A percentile compares a stretch with the other conserved stretches of the same genome.
Conservation (phyloP, 228 moss, liverwort and hornwort species). For the Sphagnum fallax region DNA sequence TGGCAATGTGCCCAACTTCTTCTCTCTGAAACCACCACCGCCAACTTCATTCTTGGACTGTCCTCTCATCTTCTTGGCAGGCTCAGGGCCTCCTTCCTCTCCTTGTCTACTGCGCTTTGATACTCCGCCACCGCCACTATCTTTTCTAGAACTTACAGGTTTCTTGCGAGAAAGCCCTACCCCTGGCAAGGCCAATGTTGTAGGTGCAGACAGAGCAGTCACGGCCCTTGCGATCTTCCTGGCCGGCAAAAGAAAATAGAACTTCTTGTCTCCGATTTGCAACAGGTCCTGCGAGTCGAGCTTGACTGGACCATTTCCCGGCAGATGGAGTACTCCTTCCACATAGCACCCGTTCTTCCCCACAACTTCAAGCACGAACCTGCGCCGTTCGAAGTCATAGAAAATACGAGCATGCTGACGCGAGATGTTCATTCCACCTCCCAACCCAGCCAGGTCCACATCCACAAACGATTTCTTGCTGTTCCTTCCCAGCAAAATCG, state of each 20-base stretch:
- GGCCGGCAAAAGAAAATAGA: conserved; percentile 53
- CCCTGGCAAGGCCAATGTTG: conserved; percentile 22
- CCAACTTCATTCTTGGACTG: conserved; percentile 3
- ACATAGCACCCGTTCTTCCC: conserved; percentile 67
- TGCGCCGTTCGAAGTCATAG: conserved; percentile 45
- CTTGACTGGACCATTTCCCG: conserved; percentile 27
- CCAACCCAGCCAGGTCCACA: conserved; percentile 52
- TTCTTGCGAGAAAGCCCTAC: conserved; percentile 35
- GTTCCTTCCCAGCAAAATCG: conserved; percentile 48
- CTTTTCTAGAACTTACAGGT: conserved; percentile 29
- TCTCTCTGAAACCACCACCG: conserved; percentile 28
- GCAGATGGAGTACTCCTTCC: conserved; percentile 40
- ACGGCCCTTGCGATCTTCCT: conserved; percentile 29
- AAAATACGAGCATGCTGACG: conserved; percentile 52
- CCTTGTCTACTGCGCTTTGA: too few relatives aligned
- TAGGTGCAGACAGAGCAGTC: conserved; percentile 7
- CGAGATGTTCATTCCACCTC: conserved; percentile 60
- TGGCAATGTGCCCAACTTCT: conserved; percentile 38
- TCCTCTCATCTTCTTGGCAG: conserved; percentile 4
- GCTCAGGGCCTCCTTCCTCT: background rate
- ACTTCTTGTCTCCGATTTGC: conserved; percentile 61
- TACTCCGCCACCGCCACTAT: background rate
- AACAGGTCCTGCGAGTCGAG: conserved; percentile 56
- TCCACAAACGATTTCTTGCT: conserved; percentile 57
- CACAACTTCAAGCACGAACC: conserved; percentile 50